Percentiles rank a stretch among this genome's conserved stretches.
Conservation (phyloP, 352 stramenopile genomes). For the Phytopythium ostracodes region DNA sequence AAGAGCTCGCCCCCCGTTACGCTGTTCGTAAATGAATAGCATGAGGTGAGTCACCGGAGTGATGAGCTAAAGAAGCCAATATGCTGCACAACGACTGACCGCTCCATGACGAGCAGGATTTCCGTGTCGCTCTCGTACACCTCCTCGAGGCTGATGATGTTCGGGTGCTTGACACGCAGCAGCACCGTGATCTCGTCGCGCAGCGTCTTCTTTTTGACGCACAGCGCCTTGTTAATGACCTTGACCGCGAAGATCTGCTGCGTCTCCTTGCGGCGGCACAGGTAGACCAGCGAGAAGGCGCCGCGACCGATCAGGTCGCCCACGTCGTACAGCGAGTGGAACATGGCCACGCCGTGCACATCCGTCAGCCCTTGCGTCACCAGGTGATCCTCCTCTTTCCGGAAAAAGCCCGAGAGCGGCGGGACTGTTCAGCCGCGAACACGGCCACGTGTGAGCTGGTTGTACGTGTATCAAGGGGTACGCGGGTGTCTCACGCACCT, state of each 20-base stretch:
- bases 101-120: constrained; percentile 85
- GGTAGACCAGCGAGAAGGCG: constrained; percentile 82
- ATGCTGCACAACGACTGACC: constrained; percentile 23
- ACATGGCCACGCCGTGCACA: constrained; percentile 79
- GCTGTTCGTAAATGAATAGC: constrained; percentile 17
- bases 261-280: constrained; percentile 76
- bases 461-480: too few relatives aligned
- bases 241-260: constrained; percentile 84
- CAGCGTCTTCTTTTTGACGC: constrained; percentile 83
- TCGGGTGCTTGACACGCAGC: constrained; percentile 79
- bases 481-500: constrained; percentile 22
- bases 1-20: constrained; percentile 84
- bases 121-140: constrained; percentile 87
- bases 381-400: constrained; percentile 78
- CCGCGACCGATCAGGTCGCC: constrained; percentile 79
- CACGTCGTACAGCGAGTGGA: constrained; percentile 87
- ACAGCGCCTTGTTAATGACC: constrained; percentile 87
- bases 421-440: constrained; percentile 34
- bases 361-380: constrained; percentile 83
- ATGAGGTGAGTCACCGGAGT: too few relatives aligned
- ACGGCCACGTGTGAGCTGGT: constrained; percentile 5
- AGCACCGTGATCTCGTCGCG: constrained; percentile 87
- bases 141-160: constrained; percentile 86
- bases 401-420: constrained; percentile 85
- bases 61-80: too few relatives aligned